Evolutionary conservation across 2,329 filamentous ascomycete species (phyloP).

Genomic region (Corinectria fuckeliana): DNA sequence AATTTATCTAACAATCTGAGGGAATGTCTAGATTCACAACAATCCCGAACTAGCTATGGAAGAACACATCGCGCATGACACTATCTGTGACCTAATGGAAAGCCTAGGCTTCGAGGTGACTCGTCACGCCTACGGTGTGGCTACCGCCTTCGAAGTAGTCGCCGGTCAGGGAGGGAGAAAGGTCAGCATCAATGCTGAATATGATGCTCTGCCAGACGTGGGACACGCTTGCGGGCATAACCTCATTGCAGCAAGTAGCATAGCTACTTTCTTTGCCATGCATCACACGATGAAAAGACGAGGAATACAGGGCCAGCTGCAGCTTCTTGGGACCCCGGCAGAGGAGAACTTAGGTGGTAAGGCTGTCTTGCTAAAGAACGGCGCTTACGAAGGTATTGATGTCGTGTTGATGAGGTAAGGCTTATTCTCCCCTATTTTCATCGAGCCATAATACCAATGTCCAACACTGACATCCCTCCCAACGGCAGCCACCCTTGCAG

Average conservation of each 20-base stretch:
- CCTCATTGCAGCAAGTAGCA: slow-evolving; percentile 20
- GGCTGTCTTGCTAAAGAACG: neutral
- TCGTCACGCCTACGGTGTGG: slow-evolving; percentile 41
- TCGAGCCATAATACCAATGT: too few species aligned
- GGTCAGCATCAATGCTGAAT: slow-evolving; percentile 52
- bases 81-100: slow-evolving; percentile 29
- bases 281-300: too few species aligned
- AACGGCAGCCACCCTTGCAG: too few species aligned
- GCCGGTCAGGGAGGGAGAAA: slow-evolving; percentile 39
- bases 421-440: too few species aligned
- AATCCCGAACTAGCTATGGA: slow-evolving; percentile 41
- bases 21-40: slow-evolving; percentile 26
- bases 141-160: slow-evolving; percentile 42
- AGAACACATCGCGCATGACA: slow-evolving; percentile 40
- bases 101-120: slow-evolving; percentile 37
- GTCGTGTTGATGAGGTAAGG: neutral
- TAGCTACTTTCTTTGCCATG: too few species aligned
- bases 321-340: slow-evolving; percentile 1
- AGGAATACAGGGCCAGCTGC: neutral
- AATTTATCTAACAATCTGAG: too few species aligned
- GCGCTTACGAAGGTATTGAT: neutral
- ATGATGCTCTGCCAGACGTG: slow-evolving; percentile 28
- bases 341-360: slow-evolving; percentile 2
- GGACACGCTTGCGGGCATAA: slow-evolving; percentile 34
- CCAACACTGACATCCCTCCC: too few species aligned